Evolutionary conservation across 345 rosid genomes (phyloP).

Genomic region (Passiflora organensis): DNA sequence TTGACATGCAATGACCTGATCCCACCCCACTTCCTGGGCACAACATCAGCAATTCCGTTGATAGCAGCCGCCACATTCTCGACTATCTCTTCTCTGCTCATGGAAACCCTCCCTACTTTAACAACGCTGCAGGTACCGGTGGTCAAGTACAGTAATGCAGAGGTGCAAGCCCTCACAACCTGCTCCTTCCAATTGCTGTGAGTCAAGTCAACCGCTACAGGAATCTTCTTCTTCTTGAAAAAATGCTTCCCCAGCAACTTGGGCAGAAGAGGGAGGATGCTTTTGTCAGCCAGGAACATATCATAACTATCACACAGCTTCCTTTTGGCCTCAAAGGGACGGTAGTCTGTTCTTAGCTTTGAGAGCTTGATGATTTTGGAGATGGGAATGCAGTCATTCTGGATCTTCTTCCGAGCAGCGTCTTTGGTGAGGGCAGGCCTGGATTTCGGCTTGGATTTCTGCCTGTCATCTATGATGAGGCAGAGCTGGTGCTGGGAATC

Average conservation of each 20-base stretch:
- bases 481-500: slow-evolving; percentile 53
- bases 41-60: slow-evolving; percentile 50
- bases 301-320: slow-evolving; percentile 47
- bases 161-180: slow-evolving; percentile 50
- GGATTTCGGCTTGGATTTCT: slow-evolving; percentile 8
- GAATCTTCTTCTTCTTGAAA: slow-evolving; percentile 64
- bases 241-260: slow-evolving; percentile 75
- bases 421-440: slow-evolving; percentile 60
- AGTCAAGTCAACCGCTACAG: slow-evolving; percentile 50
- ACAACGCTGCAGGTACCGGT: slow-evolving; percentile 68
- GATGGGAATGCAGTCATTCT: slow-evolving; percentile 54
- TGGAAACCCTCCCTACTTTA: slow-evolving; percentile 57
- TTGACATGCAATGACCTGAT: slow-evolving; percentile 72
- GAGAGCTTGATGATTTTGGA: slow-evolving; percentile 62
- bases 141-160: slow-evolving; percentile 56
- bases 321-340: slow-evolving; percentile 47
- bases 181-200: slow-evolving; percentile 83
- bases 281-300: slow-evolving; percentile 44
- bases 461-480: slow-evolving; percentile 64
- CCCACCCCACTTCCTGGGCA: slow-evolving; percentile 64
- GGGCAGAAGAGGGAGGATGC: slow-evolving; percentile 58
- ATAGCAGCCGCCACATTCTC: slow-evolving; percentile 58
- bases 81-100: slow-evolving; percentile 36
- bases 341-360: slow-evolving; percentile 47
- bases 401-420: slow-evolving; percentile 51